phyloP scores from a whole-genome alignment of 345 rosid species.

The Cardiospermum halicacabum region DNA sequence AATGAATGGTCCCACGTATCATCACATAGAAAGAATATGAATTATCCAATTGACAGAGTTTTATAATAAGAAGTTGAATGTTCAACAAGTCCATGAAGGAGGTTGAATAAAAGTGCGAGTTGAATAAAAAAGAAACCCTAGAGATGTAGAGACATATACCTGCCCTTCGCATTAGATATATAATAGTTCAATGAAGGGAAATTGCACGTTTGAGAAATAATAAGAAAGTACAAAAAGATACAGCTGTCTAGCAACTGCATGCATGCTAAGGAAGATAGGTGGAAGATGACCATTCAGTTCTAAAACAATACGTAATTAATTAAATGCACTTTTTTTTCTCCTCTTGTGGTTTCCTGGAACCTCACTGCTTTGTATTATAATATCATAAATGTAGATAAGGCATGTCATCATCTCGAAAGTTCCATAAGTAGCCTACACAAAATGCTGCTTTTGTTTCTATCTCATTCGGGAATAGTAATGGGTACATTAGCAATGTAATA shows the following conservation, averaged over 20 bases:
- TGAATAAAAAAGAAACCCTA: neutral
- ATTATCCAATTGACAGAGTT: neutral
- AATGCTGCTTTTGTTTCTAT: too few species aligned
- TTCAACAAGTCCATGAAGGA: neutral
- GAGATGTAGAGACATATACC: neutral
- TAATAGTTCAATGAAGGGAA: neutral
- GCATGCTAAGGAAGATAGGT: neutral
- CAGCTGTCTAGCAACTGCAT: conserved; percentile 7
- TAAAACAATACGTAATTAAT: neutral
- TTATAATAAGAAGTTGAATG: neutral
- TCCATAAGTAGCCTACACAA: neutral
- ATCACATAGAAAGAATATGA: neutral
- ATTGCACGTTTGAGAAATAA: conserved; percentile 1
- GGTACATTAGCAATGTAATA: too few species aligned
- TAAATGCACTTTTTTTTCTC: neutral
- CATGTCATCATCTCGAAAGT: neutral
- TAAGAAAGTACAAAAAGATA: neutral
- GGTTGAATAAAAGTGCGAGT: too few species aligned
- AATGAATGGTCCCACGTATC: neutral
- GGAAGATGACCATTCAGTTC: neutral
- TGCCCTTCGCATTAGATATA: neutral
- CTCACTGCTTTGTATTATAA: neutral
- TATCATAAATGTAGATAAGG: neutral
- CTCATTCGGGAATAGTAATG: too few species aligned
- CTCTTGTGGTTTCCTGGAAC: conserved; percentile 1